Evolutionary conservation across 305 asterid species (phyloP).

Genomic region (Fraxinus sp.): DNA sequence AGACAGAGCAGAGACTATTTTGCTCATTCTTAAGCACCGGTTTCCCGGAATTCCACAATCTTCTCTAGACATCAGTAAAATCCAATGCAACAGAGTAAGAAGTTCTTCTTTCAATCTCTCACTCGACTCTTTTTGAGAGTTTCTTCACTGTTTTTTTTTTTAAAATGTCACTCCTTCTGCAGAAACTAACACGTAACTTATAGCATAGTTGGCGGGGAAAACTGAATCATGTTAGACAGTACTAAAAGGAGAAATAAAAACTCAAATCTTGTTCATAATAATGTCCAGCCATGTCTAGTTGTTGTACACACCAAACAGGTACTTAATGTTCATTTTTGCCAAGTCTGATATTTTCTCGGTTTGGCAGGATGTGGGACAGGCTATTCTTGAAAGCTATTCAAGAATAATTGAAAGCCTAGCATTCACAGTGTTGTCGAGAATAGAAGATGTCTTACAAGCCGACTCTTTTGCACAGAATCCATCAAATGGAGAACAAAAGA

Average conservation of each 20-base stretch:
- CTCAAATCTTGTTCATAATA: neutral
- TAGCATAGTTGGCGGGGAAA: neutral
- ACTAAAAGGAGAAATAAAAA: neutral
- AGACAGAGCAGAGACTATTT: constrained; percentile 68
- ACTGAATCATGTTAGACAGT: neutral
- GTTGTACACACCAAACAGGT: neutral
- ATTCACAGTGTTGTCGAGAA: constrained; percentile 55
- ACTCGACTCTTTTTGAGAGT: neutral
- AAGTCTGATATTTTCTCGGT: neutral
- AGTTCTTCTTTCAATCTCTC: constrained; percentile 11
- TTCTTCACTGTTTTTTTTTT: neutral
- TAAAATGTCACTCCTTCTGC: neutral
- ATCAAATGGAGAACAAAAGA: constrained; percentile 32
- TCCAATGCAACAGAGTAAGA: constrained; percentile 59
- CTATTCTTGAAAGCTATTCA: constrained; percentile 68
- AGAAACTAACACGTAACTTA: neutral
- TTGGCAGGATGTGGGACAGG: constrained; percentile 63
- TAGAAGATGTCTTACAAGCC: constrained; percentile 59
- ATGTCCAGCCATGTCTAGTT: neutral
- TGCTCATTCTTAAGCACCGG: constrained; percentile 63
- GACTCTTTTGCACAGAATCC: constrained; percentile 52
- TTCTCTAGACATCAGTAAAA: constrained; percentile 67
- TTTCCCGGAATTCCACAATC: constrained; percentile 75
- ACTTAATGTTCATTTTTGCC: neutral
- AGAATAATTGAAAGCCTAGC: constrained; percentile 64